These are phyloP conservation scores for Lepidium didymum DNA, from an alignment of 345 rosid species.

Conservation along the genomic window DNA sequence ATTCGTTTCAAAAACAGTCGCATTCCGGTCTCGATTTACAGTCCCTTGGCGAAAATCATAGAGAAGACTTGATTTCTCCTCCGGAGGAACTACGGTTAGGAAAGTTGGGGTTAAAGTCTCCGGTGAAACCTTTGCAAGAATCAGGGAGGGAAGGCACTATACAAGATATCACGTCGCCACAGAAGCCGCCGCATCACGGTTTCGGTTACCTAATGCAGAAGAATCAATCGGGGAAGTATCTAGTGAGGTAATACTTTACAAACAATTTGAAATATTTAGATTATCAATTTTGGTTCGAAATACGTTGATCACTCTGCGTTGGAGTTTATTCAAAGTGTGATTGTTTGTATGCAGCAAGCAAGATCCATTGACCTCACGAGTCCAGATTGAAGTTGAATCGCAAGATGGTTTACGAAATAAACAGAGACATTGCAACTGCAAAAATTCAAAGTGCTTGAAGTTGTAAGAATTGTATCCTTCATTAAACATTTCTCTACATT, in stretches of 20 bases:
- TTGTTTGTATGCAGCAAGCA: slow-evolving; percentile 34
- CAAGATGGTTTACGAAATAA: slow-evolving; percentile 58
- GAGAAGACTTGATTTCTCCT: neutral
- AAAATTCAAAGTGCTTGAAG: slow-evolving; percentile 67
- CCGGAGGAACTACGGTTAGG: slow-evolving; percentile 10
- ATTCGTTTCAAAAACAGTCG: slow-evolving; percentile 18
- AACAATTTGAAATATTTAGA: neutral
- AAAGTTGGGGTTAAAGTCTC: neutral
- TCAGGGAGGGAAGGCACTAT: slow-evolving; percentile 12
- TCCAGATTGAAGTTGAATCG: slow-evolving; percentile 27
- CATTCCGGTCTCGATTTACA: slow-evolving; percentile 12
- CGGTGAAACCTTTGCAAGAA: slow-evolving; percentile 1
- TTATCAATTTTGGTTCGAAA: neutral
- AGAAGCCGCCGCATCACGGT: slow-evolving; percentile 26
- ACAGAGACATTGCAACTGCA: slow-evolving; percentile 70
- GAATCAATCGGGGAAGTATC: slow-evolving; percentile 28
- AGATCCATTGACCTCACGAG: slow-evolving; percentile 39
- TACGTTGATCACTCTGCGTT: neutral
- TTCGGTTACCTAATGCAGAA: slow-evolving; percentile 38
- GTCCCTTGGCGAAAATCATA: slow-evolving; percentile 6
- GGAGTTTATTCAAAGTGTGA: neutral
- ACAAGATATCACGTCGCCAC: slow-evolving; percentile 24
- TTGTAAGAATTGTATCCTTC: slow-evolving; percentile 41
- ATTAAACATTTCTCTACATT: neutral
- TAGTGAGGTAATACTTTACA: slow-evolving; percentile 23